These are phyloP conservation scores for Suillus fuscotomentosus DNA, from an alignment of 768 basidiomycete genomes.

Conservation along the genomic window DNA sequence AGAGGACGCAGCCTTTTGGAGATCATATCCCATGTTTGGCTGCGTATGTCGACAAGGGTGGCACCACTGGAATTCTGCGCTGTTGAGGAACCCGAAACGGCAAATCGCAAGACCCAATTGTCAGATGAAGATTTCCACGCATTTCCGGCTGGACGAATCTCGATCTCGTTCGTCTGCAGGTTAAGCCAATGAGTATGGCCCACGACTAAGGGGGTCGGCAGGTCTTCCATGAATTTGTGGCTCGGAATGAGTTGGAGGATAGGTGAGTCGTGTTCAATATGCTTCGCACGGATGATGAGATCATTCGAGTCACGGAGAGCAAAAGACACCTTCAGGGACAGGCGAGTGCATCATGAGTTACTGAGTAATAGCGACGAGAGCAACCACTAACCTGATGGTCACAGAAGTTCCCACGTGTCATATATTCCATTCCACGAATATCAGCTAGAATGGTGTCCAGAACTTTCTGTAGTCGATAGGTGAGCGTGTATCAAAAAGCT, in stretches of 20 bases:
- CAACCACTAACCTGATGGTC: slow-evolving; percentile 17
- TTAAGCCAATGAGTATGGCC: slow-evolving; percentile 31
- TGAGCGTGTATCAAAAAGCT: not conserved
- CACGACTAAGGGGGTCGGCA: slow-evolving; percentile 22
- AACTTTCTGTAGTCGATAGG: slow-evolving; percentile 13
- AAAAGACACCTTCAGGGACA: slow-evolving; percentile 23
- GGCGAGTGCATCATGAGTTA: not conserved
- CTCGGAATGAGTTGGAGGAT: slow-evolving; percentile 24
- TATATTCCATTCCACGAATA: slow-evolving; percentile 24
- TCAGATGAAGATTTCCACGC: slow-evolving; percentile 24
- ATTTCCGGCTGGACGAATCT: slow-evolving; percentile 24
- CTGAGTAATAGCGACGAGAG: not conserved
- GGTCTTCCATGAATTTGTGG: slow-evolving; percentile 19
- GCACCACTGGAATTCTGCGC: slow-evolving; percentile 4
- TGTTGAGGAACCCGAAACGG: slow-evolving; percentile 7
- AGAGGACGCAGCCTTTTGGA: slow-evolving; percentile 20
- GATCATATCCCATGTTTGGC: slow-evolving; percentile 27
- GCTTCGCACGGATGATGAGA: slow-evolving; percentile 20
- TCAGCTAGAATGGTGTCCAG: slow-evolving; percentile 23
- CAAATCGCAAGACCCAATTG: slow-evolving; percentile 25
- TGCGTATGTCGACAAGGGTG: slow-evolving; percentile 26
- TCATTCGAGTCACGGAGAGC: slow-evolving; percentile 11
- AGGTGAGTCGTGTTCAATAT: not conserved
- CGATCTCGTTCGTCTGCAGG: slow-evolving; percentile 18
- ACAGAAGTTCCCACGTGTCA: slow-evolving; percentile 15